A percentile compares a stretch with the other conserved stretches of the same genome.
phyloP scores from a whole-genome alignment of 2,329 filamentous ascomycete species.

The Venturia oleaginea region DNA sequence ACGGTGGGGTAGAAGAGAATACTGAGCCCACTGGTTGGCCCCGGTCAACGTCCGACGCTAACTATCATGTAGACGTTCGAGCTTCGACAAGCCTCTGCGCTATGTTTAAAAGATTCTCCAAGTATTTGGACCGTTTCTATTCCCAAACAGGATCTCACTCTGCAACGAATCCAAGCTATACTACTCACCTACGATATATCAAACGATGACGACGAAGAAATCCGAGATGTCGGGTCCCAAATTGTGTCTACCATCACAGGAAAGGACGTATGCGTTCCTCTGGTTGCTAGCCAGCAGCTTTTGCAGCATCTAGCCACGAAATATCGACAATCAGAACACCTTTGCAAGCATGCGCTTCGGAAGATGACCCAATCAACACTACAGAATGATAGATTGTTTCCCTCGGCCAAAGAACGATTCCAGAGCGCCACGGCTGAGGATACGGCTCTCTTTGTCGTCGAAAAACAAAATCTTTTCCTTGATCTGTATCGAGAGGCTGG shows the following conservation, averaged over 20 bases:
- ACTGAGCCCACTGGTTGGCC: background rate
- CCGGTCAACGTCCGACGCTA: background rate
- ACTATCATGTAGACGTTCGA: constrained; percentile 7
- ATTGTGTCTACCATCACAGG: constrained; percentile 30
- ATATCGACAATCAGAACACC: constrained; percentile 25
- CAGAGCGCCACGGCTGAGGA: constrained; percentile 30
- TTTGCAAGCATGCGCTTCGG: constrained; percentile 29
- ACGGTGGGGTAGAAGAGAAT: background rate
- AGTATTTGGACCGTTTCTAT: background rate
- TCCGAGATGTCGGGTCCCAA: constrained; percentile 56
- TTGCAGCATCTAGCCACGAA: constrained; percentile 24
- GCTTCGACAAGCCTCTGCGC: background rate
- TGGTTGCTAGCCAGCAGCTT: constrained; percentile 38
- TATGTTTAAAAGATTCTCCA: constrained; percentile 4
- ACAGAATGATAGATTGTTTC: background rate
- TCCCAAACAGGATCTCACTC: background rate
- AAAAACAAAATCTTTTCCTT: constrained; percentile 91
- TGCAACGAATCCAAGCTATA: constrained; percentile 45
- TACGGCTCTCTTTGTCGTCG: constrained; percentile 69
- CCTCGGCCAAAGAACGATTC: background rate
- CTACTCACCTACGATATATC: constrained; percentile 65
- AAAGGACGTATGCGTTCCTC: constrained; percentile 31
- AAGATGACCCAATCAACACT: constrained; percentile 16
- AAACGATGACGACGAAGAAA: constrained; percentile 87
- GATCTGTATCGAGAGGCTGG: constrained; percentile 58